Evolutionary conservation across 176 grass and related monocot genomes (phyloP).

Genomic region (Rhipidocladum racemiflorum): DNA sequence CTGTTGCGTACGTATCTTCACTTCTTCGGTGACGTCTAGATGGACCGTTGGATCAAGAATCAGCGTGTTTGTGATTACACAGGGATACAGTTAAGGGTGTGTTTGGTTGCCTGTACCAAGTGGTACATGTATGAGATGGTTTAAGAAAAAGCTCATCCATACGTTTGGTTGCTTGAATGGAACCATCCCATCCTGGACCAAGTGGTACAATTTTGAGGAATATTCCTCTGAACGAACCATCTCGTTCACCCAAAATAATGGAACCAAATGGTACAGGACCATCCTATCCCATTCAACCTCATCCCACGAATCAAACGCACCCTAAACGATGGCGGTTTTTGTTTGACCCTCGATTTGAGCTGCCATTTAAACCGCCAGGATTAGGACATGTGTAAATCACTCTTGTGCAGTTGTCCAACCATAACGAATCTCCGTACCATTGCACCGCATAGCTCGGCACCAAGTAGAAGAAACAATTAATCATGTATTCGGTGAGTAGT

Average conservation of each 20-base stretch:
- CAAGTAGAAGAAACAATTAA: not conserved
- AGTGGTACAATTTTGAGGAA: too few relatives aligned
- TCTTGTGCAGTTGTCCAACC: constrained; percentile 20
- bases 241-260: too few relatives aligned
- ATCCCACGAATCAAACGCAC: too few relatives aligned
- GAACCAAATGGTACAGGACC: too few relatives aligned
- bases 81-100: not conserved
- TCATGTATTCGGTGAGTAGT: not conserved
- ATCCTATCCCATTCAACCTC: too few relatives aligned
- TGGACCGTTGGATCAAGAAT: not conserved
- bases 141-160: too few relatives aligned
- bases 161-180: too few relatives aligned
- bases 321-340: not conserved
- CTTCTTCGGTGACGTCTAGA: not conserved
- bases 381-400: not conserved
- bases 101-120: too few relatives aligned
- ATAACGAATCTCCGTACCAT: not conserved
- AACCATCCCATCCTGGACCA: too few relatives aligned
- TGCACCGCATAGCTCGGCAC: too few relatives aligned
- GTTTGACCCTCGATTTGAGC: not conserved
- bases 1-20: not conserved
- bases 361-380: not conserved
- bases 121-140: too few relatives aligned
- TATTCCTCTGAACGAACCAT: too few relatives aligned
- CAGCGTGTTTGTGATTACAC: not conserved